Percentiles rank a stretch among this genome's conserved stretches.
These are phyloP conservation scores for Huntiella abstrusa DNA, from an alignment of 2,329 filamentous ascomycete species.

Conservation along the genomic window DNA sequence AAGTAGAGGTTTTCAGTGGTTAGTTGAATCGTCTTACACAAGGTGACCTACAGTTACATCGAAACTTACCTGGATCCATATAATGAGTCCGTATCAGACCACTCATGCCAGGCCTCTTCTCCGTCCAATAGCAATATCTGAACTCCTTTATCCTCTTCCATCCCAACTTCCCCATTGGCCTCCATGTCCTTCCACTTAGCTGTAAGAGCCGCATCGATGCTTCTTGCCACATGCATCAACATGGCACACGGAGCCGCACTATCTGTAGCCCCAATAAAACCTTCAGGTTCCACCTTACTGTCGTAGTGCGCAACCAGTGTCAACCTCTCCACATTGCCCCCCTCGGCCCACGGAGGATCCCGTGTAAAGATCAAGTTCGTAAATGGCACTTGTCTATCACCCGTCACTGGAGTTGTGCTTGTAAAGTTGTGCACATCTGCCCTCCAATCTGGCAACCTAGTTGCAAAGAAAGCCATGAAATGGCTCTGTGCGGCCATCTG, in stretches of 20 bases:
- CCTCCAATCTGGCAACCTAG: slow-evolving; percentile 58
- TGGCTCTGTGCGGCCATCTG: slow-evolving; percentile 56
- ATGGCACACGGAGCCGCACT: slow-evolving; percentile 90
- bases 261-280: slow-evolving; percentile 86
- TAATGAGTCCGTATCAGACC: slow-evolving; percentile 66
- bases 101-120: slow-evolving; percentile 73
- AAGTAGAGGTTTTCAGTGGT: slow-evolving; percentile 1
- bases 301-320: slow-evolving; percentile 92
- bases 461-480: slow-evolving; percentile 64
- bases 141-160: slow-evolving; percentile 64
- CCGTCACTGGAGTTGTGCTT: slow-evolving; percentile 57
- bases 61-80: slow-evolving; percentile 59
- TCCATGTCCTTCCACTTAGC: slow-evolving; percentile 64
- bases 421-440: slow-evolving; percentile 83
- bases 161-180: slow-evolving; percentile 32
- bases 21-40: neutral
- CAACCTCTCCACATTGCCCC: slow-evolving; percentile 60
- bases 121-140: slow-evolving; percentile 85
- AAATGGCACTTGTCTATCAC: slow-evolving; percentile 57
- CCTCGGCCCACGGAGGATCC: slow-evolving; percentile 64
- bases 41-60: neutral
- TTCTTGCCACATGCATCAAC: slow-evolving; percentile 68
- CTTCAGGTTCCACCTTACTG: slow-evolving; percentile 57
- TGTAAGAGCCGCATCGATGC: slow-evolving; percentile 60
- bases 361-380: slow-evolving; percentile 69